Evolutionary conservation across 192 early-diverging fungal species (phyloP).

Genomic region (Mortierella hygrophila): DNA sequence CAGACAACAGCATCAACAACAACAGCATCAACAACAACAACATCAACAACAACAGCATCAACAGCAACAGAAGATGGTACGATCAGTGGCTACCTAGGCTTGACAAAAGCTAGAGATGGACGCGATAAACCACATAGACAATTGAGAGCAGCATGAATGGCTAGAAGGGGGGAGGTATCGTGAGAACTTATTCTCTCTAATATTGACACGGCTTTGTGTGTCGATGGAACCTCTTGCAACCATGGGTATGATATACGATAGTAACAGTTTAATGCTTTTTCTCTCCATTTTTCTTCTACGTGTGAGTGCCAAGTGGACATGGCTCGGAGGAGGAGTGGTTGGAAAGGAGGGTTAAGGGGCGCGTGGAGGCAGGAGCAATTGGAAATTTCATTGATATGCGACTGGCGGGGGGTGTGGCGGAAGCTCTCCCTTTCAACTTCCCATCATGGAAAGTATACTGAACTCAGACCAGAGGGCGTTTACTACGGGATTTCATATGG

Average conservation of each 20-base stretch:
- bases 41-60: background rate
- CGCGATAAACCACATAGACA: constrained; percentile 7
- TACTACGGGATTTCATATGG: too few relatives aligned
- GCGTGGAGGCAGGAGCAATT: background rate
- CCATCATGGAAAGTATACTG: constrained; percentile 50
- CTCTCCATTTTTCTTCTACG: background rate
- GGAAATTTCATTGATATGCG: constrained; percentile 5
- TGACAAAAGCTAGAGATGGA: background rate
- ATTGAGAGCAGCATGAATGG: background rate
- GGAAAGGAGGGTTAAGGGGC: background rate
- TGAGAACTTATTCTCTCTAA: background rate
- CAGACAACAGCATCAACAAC: background rate
- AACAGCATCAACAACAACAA: background rate
- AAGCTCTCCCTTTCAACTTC: constrained; percentile 49
- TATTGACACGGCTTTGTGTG: background rate
- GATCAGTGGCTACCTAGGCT: too few relatives aligned
- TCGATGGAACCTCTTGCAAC: too few relatives aligned
- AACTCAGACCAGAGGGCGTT: constrained; percentile 13
- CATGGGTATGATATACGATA: too few relatives aligned
- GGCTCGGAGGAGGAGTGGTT: background rate
- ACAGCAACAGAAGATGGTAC: background rate
- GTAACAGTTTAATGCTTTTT: too few relatives aligned
- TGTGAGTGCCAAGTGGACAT: background rate
- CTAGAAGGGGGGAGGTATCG: background rate
- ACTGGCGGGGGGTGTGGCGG: constrained; percentile 4